Conservation (phyloP, 257 asterid species). For the Solanum tacnaense region DNA sequence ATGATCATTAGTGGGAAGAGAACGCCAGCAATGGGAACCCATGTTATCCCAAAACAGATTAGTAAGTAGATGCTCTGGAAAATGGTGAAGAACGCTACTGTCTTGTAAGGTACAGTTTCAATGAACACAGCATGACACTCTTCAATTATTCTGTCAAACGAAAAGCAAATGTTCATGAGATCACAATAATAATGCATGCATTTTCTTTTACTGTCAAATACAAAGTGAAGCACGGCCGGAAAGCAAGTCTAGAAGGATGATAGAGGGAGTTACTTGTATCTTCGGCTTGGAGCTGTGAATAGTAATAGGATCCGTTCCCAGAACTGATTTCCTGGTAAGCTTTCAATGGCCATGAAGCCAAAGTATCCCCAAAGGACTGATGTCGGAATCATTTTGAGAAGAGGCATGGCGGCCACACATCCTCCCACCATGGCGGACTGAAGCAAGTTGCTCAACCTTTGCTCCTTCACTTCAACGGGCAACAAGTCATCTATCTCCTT, state of each 20-base stretch:
- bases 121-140: slow-evolving; percentile 9
- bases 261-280: slow-evolving; percentile 9
- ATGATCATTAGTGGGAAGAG: slow-evolving; percentile 12
- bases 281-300: slow-evolving; percentile 14
- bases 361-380: slow-evolving; percentile 14
- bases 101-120: slow-evolving; percentile 13
- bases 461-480: slow-evolving; percentile 16
- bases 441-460: slow-evolving; percentile 15
- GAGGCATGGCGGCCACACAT: slow-evolving; percentile 17
- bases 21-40: slow-evolving; percentile 15
- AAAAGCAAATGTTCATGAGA: neutral
- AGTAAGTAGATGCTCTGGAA: slow-evolving; percentile 12
- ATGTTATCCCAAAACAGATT: slow-evolving; percentile 13
- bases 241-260: neutral
- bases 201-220: neutral
- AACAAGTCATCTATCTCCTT: slow-evolving; percentile 17
- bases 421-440: slow-evolving; percentile 17
- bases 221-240: neutral
- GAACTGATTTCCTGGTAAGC: slow-evolving; percentile 15
- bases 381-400: slow-evolving; percentile 13
- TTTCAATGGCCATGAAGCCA: slow-evolving; percentile 14
- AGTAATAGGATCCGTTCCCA: slow-evolving; percentile 11
- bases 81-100: slow-evolving; percentile 7
- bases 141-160: slow-evolving; percentile 3
- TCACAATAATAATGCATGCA: neutral